A percentile compares a stretch with the other conserved stretches of the same genome.
phyloP scores from a whole-genome alignment of 495 filamentous ascomycete genomes.

The Trichoderma gamsii region DNA sequence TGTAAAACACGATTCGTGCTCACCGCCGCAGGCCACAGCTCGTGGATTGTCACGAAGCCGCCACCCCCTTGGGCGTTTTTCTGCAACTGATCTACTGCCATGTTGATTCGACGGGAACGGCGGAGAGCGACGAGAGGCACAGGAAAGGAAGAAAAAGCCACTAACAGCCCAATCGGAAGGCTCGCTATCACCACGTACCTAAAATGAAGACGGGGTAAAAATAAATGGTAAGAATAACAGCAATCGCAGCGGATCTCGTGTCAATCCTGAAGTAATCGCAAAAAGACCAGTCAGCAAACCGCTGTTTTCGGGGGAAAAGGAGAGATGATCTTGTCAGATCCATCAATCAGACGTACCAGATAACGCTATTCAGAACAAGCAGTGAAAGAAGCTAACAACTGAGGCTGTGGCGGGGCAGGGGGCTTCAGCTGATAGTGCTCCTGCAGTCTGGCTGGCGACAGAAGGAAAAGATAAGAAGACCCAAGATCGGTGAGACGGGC shows the following conservation, averaged over 20 bases:
- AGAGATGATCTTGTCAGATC: not conserved
- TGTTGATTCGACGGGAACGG: slow-evolving; percentile 12
- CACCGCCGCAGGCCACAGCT: slow-evolving; percentile 5
- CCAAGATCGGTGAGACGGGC: slow-evolving; percentile 9
- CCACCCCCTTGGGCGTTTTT: not conserved
- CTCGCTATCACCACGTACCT: slow-evolving; percentile 9
- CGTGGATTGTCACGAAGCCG: not conserved
- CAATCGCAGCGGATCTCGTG: not conserved
- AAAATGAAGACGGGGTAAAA: not conserved
- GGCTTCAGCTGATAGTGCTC: not conserved
- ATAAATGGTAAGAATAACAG: not conserved
- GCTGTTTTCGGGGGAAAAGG: not conserved
- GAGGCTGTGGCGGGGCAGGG: slow-evolving; percentile 9
- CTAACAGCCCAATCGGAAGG: not conserved
- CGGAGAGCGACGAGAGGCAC: slow-evolving; percentile 3
- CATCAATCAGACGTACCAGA: slow-evolving; percentile 5
- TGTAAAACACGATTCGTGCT: slow-evolving; percentile 8
- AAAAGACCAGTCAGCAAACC: not conserved
- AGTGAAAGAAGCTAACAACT: not conserved
- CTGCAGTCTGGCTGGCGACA: not conserved
- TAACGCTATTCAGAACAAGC: not conserved
- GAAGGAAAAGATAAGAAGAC: not conserved
- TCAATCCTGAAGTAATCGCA: not conserved
- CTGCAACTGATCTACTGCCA: not conserved
- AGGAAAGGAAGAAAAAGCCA: not conserved